Base-by-base conservation (phyloP, 106 monocot genomes). In the Dendrobium officinale region DNA sequence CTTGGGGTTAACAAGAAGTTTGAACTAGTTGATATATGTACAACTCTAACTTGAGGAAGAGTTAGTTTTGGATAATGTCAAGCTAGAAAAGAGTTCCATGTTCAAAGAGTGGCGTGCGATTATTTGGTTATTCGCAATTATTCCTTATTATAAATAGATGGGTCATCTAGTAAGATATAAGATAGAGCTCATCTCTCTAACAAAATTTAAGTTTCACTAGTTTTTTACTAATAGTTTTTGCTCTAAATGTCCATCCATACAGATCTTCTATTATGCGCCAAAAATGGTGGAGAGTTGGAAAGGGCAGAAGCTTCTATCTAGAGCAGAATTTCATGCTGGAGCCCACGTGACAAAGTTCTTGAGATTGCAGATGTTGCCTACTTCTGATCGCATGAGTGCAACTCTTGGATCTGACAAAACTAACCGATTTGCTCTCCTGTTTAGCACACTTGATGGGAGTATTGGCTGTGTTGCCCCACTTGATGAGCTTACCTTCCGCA, bases 231-330 rank as follows among this genome's bases (percentile, higher is more conserved):
- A 7, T 64, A 24, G 24, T 26, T 22, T 64, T 24, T 26, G n/a
- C 64, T 13, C 15, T 22, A 22, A 41, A 67, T 85, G 9, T 26
- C 55, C 40, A n/a, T 26, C 8, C 31, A 37, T 87, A 81, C 84
- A 99, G 95, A 93, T 95, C 42, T 93, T 95, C 85, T 99, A 90
- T 78, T 99, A 99, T 88, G 99, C 99, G 31, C 99, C 95, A 55
- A 99, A 99, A 86, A 91, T 87, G 86, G 78, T 88, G 74, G 99
- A 95, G 82, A 99, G 99, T 79, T 99, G 99, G 99, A 99, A 95
- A 79, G 99, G 99, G 8, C 99, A 95, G 81, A 99, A 99, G 79
- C 95, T 99, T 82, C 85, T 99, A 41, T 85, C 90, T 10, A 88
- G 95, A 70, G 92, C 95, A 66, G 99, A 99, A 67, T 95, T 99